Base-by-base conservation (phyloP, 2,329 filamentous ascomycete genomes). In the Cryphonectria parasitica region DNA sequence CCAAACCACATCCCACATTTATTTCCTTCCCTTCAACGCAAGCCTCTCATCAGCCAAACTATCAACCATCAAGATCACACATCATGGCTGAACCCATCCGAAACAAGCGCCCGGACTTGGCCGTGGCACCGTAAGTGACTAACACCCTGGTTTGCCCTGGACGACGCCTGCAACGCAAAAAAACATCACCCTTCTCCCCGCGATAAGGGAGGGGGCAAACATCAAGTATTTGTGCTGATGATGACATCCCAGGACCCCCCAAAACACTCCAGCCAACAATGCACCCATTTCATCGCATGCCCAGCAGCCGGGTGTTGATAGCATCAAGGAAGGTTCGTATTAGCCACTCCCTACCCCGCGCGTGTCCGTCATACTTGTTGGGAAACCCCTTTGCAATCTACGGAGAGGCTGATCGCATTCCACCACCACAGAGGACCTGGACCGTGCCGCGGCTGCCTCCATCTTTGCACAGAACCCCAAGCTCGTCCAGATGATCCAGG, bases 201-300 rank as follows among this genome's bases (percentile, higher is more conserved):
- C 58, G 69, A 74, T 73, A 71, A 74, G 62, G 45, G 61, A 64
- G 13, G 66, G 17, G 64, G 61, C 58, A 71, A 66, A 66, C 56
- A 61, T 60, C 60, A 31, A 69, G 61, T 72, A 72, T 68, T 72
- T 76, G 72, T 76, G 71, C 65, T 68, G 58, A 41, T 54, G 56
- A 36, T 56, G 79, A 78, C 79, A 77, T 77, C 77, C 80, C 82
- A 98, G 96, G 79, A 99, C 96, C 79, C 96, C 96, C 79, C 96
- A 99, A 85, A 99, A 99, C 87, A 99, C 96, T 69, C 96, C 96
- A 76, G 92, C 94, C 76, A 94, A 90, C 84, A 95, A 95, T 86
- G 96, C 97, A 76, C 96, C 96, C 75, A 98, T 99, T 84, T 97
- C 95, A 68, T 98, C 95, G 74, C 95, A 96, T 83, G 96, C 97